These are phyloP conservation scores for Plectosphaerella sp. DNA, from an alignment of 2,329 filamentous ascomycete genomes.

Conservation along the genomic window DNA sequence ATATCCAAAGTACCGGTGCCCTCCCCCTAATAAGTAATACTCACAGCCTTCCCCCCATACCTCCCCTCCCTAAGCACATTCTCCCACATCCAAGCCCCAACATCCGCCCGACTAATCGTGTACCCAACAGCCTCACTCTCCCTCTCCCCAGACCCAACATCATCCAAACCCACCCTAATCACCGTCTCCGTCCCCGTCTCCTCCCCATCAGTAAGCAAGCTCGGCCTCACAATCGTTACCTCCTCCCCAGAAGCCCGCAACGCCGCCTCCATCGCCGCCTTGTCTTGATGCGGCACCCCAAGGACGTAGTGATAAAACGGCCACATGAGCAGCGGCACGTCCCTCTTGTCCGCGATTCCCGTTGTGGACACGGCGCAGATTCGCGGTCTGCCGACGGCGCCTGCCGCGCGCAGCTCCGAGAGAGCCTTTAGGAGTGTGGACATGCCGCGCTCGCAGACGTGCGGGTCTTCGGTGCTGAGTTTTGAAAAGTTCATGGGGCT, in stretches of 20 bases:
- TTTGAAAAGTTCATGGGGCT: conserved; percentile 17
- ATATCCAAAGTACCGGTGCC: background rate
- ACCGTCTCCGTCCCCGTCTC: conserved; percentile 8
- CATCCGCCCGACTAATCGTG: conserved; percentile 40
- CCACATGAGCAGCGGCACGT: conserved; percentile 35
- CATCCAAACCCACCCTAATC: conserved; percentile 35
- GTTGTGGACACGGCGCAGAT: conserved; percentile 32
- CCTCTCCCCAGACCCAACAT: conserved; percentile 19
- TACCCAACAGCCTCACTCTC: conserved; percentile 38
- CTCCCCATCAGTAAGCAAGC: conserved; percentile 26
- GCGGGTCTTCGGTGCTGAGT: conserved; percentile 28
- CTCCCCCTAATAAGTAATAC: conserved; percentile 26
- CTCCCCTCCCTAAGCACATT: conserved; percentile 24
- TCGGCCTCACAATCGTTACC: conserved; percentile 34
- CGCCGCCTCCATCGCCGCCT: conserved; percentile 38
- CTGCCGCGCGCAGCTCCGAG: conserved; percentile 13
- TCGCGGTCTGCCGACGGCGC: conserved; percentile 21
- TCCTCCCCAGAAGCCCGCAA: background rate
- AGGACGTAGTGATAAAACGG: conserved; percentile 40
- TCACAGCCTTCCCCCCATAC: conserved; percentile 30
- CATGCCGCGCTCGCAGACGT: conserved; percentile 34
- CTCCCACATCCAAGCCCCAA: conserved; percentile 41
- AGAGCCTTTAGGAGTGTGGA: conserved; percentile 27
- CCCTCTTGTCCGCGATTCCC: conserved; percentile 31
- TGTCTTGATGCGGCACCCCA: conserved; percentile 40